A percentile compares a stretch with the other conserved stretches of the same genome.
Conservation (phyloP, 2,329 filamentous ascomycete species). For the Cercospora sp. region DNA sequence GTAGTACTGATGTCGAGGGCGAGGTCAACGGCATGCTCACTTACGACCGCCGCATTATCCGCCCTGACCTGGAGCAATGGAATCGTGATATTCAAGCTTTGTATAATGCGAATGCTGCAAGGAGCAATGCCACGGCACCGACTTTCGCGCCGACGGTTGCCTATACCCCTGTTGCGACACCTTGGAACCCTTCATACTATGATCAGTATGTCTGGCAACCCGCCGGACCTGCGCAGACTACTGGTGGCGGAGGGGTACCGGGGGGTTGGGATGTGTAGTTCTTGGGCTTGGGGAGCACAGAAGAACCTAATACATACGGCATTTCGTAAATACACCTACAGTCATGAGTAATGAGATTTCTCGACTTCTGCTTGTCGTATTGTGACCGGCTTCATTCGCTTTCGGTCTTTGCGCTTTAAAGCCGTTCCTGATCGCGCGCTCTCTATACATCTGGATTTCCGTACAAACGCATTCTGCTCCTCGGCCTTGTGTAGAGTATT, state of each 20-base stretch:
- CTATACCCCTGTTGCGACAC: conserved; percentile 8
- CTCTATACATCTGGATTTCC: no score
- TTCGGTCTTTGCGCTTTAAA: neutral
- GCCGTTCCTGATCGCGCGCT: no score
- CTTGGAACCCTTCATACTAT: conserved; percentile 21
- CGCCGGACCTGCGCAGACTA: conserved; percentile 22
- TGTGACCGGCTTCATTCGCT: neutral
- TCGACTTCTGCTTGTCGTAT: neutral
- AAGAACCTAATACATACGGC: neutral
- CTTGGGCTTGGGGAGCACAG: no score
- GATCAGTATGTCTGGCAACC: conserved; percentile 20
- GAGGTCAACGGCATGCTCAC: conserved; percentile 72
- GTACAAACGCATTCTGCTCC: neutral
- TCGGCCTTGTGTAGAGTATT: neutral
- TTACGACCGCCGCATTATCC: conserved; percentile 59
- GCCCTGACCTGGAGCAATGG: conserved; percentile 57
- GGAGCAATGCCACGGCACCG: conserved; percentile 25
- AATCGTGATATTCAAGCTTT: conserved; percentile 59
- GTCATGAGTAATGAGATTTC: neutral
- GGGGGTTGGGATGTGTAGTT: conserved; percentile 17
- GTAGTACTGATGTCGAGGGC: conserved; percentile 66
- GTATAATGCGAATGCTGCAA: conserved; percentile 53
- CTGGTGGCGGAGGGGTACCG: conserved; percentile 19
- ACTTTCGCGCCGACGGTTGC: conserved; percentile 4
- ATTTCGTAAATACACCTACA: neutral